Conservation (phyloP, 2,329 filamentous ascomycete species). For the Nigrospora osmanthi region DNA sequence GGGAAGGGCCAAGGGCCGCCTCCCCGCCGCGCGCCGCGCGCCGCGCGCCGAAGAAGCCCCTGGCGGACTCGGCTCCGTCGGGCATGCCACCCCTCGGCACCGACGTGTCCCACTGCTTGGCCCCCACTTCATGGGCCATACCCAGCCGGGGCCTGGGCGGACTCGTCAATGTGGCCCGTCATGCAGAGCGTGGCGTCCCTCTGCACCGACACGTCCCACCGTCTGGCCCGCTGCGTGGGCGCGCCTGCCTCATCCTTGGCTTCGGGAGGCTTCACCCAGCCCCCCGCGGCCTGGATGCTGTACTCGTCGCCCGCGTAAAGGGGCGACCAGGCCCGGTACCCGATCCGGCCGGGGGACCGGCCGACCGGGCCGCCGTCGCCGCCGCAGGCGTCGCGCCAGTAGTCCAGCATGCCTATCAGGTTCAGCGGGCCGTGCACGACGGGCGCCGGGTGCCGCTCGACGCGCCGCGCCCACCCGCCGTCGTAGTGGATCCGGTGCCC, state of each 20-base stretch:
- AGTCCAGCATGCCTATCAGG: slow-evolving; percentile 62
- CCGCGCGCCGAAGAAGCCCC: too few species aligned
- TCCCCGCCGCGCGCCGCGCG: too few species aligned
- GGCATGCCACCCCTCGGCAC: too few species aligned
- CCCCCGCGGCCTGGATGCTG: slow-evolving; percentile 46
- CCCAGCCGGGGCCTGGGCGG: too few species aligned
- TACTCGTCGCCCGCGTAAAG: slow-evolving; percentile 62
- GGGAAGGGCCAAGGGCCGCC: too few species aligned
- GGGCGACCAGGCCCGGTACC: slow-evolving; percentile 63
- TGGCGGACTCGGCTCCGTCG: too few species aligned
- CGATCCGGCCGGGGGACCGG: slow-evolving; percentile 27
- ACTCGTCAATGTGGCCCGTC: slow-evolving; percentile 20
- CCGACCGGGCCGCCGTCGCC: slow-evolving; percentile 11
- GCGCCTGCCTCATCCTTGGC: slow-evolving; percentile 14
- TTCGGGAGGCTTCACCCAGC: slow-evolving; percentile 23
- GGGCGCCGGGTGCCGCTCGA: slow-evolving; percentile 62
- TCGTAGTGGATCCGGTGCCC: slow-evolving; percentile 82
- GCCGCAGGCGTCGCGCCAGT: slow-evolving; percentile 48
- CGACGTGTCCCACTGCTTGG: too few species aligned
- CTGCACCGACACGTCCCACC: slow-evolving; percentile 40
- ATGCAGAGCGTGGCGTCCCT: slow-evolving; percentile 27
- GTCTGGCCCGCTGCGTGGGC: too few species aligned
- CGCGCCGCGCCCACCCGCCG: slow-evolving; percentile 50
- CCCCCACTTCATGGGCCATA: too few species aligned
- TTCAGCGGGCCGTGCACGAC: slow-evolving; percentile 79